Evolutionary conservation across 2,329 filamentous ascomycete genomes (phyloP).

Genomic region (Paraphaeosphaeria minitans): DNA sequence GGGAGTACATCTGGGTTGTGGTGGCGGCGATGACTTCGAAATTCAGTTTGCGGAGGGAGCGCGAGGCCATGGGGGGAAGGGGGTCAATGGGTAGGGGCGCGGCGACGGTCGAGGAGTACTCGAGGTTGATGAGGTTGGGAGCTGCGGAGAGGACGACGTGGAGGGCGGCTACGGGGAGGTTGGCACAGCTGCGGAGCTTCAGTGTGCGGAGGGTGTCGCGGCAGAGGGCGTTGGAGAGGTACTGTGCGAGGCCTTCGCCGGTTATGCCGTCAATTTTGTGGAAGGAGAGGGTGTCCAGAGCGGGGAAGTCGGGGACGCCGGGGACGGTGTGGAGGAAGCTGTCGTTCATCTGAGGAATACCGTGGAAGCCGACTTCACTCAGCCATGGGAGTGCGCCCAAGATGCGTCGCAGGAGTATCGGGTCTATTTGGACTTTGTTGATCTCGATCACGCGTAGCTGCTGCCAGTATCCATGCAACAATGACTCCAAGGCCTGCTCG

Average conservation of each 20-base stretch:
- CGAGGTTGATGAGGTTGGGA: slow-evolving; percentile 62
- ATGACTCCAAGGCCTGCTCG: slow-evolving; percentile 74
- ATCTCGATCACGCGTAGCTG: slow-evolving; percentile 76
- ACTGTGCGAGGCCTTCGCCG: slow-evolving; percentile 69
- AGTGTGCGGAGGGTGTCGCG: slow-evolving; percentile 68
- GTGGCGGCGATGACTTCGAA: slow-evolving; percentile 77
- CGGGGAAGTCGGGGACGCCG: slow-evolving; percentile 72
- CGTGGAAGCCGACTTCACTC: slow-evolving; percentile 74
- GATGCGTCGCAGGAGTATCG: slow-evolving; percentile 70
- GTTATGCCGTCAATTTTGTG: slow-evolving; percentile 75
- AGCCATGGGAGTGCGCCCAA: slow-evolving; percentile 70
- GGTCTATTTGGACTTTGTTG: slow-evolving; percentile 70
- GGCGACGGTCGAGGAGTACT: slow-evolving; percentile 61
- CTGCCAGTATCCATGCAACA: slow-evolving; percentile 71
- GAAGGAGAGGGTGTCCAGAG: slow-evolving; percentile 74
- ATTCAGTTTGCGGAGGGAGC: slow-evolving; percentile 72
- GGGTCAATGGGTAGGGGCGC: slow-evolving; percentile 62
- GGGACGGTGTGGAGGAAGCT: slow-evolving; percentile 72
- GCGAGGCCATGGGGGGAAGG: slow-evolving; percentile 69
- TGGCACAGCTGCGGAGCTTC: slow-evolving; percentile 70
- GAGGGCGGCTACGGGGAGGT: slow-evolving; percentile 67
- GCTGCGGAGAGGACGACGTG: slow-evolving; percentile 65
- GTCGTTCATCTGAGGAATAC: slow-evolving; percentile 74
- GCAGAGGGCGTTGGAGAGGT: slow-evolving; percentile 64
- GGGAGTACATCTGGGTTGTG: slow-evolving; percentile 60